Percentiles rank a stretch among this genome's conserved stretches.
Conservation (phyloP, 805 yeast genomes). For the Cyberlindnera lachancei region DNA sequence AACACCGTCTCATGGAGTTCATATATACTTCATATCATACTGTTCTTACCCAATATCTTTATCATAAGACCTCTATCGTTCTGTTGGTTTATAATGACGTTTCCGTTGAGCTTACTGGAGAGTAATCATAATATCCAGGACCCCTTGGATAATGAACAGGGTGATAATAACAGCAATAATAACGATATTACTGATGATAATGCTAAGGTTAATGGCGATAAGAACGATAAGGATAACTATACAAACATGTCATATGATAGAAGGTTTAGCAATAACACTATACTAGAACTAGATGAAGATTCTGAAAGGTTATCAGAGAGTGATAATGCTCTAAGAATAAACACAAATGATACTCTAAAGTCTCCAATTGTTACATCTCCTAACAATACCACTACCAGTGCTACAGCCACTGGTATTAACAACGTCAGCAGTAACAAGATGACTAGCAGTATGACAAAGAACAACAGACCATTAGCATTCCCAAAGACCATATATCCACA, state of each 20-base stretch:
- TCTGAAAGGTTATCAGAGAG: slow-evolving; percentile 8
- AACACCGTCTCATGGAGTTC: too few relatives aligned
- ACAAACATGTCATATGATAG: slow-evolving; percentile 1
- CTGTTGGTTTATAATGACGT: slow-evolving; percentile 44
- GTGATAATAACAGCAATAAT: slow-evolving; percentile 1
- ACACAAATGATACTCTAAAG: too few relatives aligned
- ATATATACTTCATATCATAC: slow-evolving; percentile 22
- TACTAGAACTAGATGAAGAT: slow-evolving; percentile 20
- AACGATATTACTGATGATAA: slow-evolving; percentile 1
- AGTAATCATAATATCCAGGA: neutral
- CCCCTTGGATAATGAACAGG: slow-evolving; percentile 2
- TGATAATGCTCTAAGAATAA: too few relatives aligned
- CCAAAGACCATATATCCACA: slow-evolving; percentile 37
- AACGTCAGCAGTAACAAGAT: too few relatives aligned
- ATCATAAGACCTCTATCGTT: slow-evolving; percentile 45
- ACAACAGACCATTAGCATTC: slow-evolving; percentile 18
- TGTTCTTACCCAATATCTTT: slow-evolving; percentile 43
- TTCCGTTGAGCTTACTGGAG: slow-evolving; percentile 44
- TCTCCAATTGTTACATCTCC: slow-evolving; percentile 21
- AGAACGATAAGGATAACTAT: neutral
- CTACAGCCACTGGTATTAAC: too few relatives aligned
- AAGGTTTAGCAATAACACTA: slow-evolving; percentile 5
- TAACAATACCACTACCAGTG: too few relatives aligned
- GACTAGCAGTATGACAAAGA: slow-evolving; percentile 8
- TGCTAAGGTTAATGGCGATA: slow-evolving; percentile 1